phyloP scores from a whole-genome alignment of 2,329 filamentous ascomycete genomes.

The Diaporthe destruens region DNA sequence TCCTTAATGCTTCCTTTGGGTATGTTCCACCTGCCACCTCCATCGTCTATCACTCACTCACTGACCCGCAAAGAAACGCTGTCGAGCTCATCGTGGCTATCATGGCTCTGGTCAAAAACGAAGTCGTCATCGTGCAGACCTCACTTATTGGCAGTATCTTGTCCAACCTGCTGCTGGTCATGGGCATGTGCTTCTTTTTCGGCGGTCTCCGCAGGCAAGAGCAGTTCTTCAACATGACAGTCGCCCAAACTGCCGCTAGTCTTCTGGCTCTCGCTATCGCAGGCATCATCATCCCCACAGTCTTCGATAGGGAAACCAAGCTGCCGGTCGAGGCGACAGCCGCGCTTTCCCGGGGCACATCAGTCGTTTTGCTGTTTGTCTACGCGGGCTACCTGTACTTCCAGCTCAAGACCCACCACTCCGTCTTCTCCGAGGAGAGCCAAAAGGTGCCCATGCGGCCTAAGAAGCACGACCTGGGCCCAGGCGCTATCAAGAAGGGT shows the following conservation, averaged over 20 bases:
- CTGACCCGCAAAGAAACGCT: constrained; percentile 70
- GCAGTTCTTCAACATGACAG: constrained; percentile 92
- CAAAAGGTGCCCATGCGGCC: constrained; percentile 74
- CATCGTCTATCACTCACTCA: constrained; percentile 43
- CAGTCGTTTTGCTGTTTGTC: constrained; percentile 84
- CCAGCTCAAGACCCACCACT: constrained; percentile 87
- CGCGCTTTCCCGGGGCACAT: constrained; percentile 76
- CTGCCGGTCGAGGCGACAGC: constrained; percentile 65
- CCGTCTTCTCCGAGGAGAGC: constrained; percentile 83
- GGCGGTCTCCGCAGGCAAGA: constrained; percentile 83
- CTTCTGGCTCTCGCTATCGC: constrained; percentile 83
- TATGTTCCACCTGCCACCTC: constrained; percentile 53
- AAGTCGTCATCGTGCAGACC: constrained; percentile 90
- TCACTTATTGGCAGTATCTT: constrained; percentile 93
- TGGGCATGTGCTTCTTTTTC: constrained; percentile 94
- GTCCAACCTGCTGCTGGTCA: constrained; percentile 87
- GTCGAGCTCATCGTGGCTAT: constrained; percentile 91
- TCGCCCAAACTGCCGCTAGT: constrained; percentile 89
- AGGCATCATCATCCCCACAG: constrained; percentile 89
- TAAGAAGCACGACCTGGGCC: constrained; percentile 45
- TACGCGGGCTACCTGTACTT: constrained; percentile 90
- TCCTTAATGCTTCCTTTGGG: constrained; percentile 93
- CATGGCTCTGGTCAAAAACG: constrained; percentile 79
- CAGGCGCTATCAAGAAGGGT: constrained; percentile 55
- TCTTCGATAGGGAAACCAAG: constrained; percentile 73